Base-by-base conservation (phyloP, 1,284 basidiomycete species). In the Sutorius eximius region DNA sequence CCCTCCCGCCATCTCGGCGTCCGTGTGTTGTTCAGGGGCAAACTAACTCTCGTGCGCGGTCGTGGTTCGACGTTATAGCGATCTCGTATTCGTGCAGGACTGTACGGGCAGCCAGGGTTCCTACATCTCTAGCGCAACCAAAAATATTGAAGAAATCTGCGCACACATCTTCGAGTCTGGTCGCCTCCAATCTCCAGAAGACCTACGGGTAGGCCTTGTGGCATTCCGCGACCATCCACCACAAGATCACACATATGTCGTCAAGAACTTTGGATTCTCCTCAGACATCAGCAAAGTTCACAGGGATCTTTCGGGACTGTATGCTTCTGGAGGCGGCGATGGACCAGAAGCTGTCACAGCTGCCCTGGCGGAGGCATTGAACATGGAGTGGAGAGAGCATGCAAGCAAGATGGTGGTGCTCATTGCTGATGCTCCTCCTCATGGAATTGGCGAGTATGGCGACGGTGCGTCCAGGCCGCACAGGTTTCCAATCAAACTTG, bases 311-410 rank as follows among this genome's bases (percentile, higher is more conserved):
- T 89, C 89, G 44, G 78, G 81, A 22, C 75, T 95, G 57, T 94
- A 96, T 74, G 97, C 97, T 15, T 91, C 90, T 6, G 96, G 96
- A 15, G 95, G 97, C 29, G 96, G 96, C 12, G 96, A 99, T 77
- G 96, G 97, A 0, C 97, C 97, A 0, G 97, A 99, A 71, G 97
- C 95, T 4, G 92, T 98, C 55, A 99, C 97, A 0, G 95, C 96
- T 4, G 96, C 91, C 12, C 77, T 99, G 73, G 86, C 87, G 9
- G 94, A 95, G 61, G 88, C 87, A 15, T 70, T 95, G 61, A 83
- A 85, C 53, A 89, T 98, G 83, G 89, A 95, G 38, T 99, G 97
- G 97, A 81, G 97, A 61, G 79, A 82, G 47, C 75, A 85, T 51
- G 93, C 96, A 16, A 94, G 91, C 67, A 97, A 93, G 77, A 98